Conservation (phyloP, 257 asterid genomes). For the Nicotiana otophora region DNA sequence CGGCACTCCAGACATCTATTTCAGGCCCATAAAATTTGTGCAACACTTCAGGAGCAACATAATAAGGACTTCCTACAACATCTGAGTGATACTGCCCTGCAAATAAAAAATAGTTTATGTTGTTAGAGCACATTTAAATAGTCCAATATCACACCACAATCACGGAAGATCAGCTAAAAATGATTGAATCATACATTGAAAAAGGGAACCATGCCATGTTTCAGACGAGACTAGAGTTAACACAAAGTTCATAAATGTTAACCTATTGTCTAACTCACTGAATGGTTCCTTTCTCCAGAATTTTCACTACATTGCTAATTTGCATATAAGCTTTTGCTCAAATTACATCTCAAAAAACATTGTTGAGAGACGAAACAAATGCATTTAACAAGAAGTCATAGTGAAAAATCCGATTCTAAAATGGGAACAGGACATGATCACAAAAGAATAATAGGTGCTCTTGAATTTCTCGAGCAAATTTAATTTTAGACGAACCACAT, state of each 20-base stretch:
- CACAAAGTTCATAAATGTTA: not conserved
- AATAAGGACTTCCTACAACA: constrained; percentile 90
- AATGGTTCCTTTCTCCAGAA: not conserved
- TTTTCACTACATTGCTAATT: not conserved
- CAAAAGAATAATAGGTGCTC: not conserved
- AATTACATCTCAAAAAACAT: not conserved
- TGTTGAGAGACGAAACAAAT: not conserved
- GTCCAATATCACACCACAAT: not conserved
- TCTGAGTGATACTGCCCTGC: constrained; percentile 76
- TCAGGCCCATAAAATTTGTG: constrained; percentile 80
- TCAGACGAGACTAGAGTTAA: not conserved
- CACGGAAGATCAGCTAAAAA: not conserved
- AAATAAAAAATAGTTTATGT: not conserved
- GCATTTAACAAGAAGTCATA: not conserved
- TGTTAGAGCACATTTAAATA: not conserved
- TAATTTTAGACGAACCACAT: too few relatives aligned
- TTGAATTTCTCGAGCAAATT: not conserved
- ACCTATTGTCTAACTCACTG: not conserved
- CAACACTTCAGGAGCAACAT: constrained; percentile 88
- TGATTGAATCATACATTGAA: not conserved
- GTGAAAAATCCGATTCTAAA: not conserved
- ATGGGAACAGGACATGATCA: not conserved
- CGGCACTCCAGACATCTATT: constrained; percentile 92
- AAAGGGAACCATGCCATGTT: not conserved
- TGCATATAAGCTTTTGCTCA: not conserved